phyloP scores from a whole-genome alignment of 2,329 filamentous ascomycete genomes.

The Pseudonectria buxi region DNA sequence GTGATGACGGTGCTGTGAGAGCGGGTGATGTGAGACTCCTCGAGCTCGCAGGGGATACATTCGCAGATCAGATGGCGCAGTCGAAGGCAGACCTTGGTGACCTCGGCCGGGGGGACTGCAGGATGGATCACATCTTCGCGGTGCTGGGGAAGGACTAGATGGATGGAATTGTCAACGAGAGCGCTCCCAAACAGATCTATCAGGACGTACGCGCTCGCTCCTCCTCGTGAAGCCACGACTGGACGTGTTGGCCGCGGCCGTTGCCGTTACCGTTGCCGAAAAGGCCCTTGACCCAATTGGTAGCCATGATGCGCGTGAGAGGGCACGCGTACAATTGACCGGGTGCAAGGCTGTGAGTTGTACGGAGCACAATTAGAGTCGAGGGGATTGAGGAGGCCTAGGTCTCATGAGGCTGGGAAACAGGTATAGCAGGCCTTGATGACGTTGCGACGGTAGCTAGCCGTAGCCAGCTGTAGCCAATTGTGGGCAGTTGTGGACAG shows the following conservation, averaged over 20 bases:
- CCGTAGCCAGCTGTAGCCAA: too few species aligned
- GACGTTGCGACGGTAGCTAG: too few species aligned
- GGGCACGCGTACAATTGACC: background rate
- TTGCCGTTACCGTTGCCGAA: conserved; percentile 18
- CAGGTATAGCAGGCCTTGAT: too few species aligned
- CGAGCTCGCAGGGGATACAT: conserved; percentile 83
- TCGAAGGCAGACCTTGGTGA: conserved; percentile 83
- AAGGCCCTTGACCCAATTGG: conserved; percentile 25
- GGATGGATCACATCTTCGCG: conserved; percentile 53
- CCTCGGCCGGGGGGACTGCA: conserved; percentile 67
- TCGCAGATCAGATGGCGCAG: conserved; percentile 87
- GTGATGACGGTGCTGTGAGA: conserved; percentile 86
- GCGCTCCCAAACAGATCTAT: background rate
- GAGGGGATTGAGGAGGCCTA: too few species aligned
- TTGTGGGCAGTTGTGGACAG: too few species aligned
- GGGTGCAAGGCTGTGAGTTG: too few species aligned
- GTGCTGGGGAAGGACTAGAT: conserved; percentile 58
- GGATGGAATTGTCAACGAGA: conserved; percentile 1
- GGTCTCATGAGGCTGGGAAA: too few species aligned
- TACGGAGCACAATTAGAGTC: too few species aligned
- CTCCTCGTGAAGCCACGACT: conserved; percentile 36
- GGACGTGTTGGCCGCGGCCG: conserved; percentile 17
- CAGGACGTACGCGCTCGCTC: conserved; percentile 36
- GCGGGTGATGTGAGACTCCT: conserved; percentile 64
- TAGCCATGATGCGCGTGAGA: conserved; percentile 12